Conservation (phyloP, 495 filamentous ascomycete species). For the Cladorrhinum samala region DNA sequence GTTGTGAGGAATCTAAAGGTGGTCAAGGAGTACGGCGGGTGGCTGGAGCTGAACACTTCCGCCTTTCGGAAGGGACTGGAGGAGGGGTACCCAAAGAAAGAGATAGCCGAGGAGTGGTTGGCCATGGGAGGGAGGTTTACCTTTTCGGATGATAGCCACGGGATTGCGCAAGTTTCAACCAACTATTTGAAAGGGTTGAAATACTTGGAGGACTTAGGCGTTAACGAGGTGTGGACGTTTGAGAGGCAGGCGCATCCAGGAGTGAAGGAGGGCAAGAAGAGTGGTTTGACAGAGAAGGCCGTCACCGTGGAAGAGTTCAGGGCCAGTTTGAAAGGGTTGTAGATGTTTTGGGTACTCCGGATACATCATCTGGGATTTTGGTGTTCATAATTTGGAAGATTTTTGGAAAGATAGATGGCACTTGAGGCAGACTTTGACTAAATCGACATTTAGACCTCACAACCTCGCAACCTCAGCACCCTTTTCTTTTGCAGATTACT, state of each 20-base stretch:
- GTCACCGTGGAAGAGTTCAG: constrained; percentile 29
- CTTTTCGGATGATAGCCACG: constrained; percentile 88
- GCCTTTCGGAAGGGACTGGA: constrained; percentile 81
- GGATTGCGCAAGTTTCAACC: constrained; percentile 68
- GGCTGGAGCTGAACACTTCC: constrained; percentile 83
- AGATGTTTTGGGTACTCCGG: too few species aligned
- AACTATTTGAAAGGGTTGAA: constrained; percentile 46
- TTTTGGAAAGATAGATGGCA: too few species aligned
- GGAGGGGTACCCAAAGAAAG: constrained; percentile 79
- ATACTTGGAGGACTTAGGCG: constrained; percentile 47
- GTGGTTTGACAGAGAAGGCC: constrained; percentile 26
- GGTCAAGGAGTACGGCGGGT: constrained; percentile 65
- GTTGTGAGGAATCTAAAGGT: constrained; percentile 67
- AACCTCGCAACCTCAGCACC: too few species aligned
- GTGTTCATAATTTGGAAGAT: too few species aligned
- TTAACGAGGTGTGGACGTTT: constrained; percentile 45
- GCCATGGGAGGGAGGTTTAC: constrained; percentile 71
- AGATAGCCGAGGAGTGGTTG: constrained; percentile 61
- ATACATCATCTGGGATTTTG: too few species aligned
- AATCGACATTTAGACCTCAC: too few species aligned
- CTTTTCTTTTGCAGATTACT: too few species aligned
- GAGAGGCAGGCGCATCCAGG: constrained; percentile 22
- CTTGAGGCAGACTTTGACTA: too few species aligned
- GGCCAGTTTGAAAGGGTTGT: constrained; percentile 28
- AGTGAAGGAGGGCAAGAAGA: constrained; percentile 13